Evolutionary conservation across 2,329 filamentous ascomycete genomes (phyloP), one percentile per base, ranked within the genome.

Genomic region (Pseudogymnoascus destructans): DNA sequence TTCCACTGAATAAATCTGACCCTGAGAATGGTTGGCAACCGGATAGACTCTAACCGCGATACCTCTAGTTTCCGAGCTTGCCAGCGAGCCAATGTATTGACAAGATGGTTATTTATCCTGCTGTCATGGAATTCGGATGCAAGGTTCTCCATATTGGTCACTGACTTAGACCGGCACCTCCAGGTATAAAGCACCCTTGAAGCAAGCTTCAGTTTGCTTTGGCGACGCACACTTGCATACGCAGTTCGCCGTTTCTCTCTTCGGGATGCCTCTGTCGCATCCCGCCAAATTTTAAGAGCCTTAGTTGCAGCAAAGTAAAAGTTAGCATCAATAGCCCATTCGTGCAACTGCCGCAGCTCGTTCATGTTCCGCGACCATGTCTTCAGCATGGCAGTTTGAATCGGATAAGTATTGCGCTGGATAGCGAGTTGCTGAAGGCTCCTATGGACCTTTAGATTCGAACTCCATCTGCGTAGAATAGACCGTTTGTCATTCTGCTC

Each of bases 21-120:
- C 57, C 59, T 64, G 27, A 66, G 57, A 6, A 65, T 54, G 15
- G 59, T 60, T 32, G 65, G 62, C 30, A 59, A 61, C 52, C 57
- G 65, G 2, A 66, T 54, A 25, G 59, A 57, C 36, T 69, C 64
- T 35, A 69, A 40, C 59, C 67, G 65, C 17, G 58, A 58, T 10
- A 69, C 10, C 32, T 69, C 64, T 49, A 65, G 64, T 3, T 63
- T 58, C 49, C 62, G 62, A 25, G 61, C 64, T 38, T 65, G 64
- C 68, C 68, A 70, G 49, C 64, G 63, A 56, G 69, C 64, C 55
- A 70, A 69, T 19, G 64, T 60, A 19, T 67, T 58, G 63, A 67
- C 66, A 21, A 64, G 66, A 55, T 63, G 57, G 27, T 66, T 63
- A 6, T 66, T 59, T 52, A 57, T 59, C 25, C 63, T 66, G 58